Evolutionary conservation across 306 rosid species (phyloP), one percentile per base, ranked within the genome.

Genomic region (Prunus mume): DNA sequence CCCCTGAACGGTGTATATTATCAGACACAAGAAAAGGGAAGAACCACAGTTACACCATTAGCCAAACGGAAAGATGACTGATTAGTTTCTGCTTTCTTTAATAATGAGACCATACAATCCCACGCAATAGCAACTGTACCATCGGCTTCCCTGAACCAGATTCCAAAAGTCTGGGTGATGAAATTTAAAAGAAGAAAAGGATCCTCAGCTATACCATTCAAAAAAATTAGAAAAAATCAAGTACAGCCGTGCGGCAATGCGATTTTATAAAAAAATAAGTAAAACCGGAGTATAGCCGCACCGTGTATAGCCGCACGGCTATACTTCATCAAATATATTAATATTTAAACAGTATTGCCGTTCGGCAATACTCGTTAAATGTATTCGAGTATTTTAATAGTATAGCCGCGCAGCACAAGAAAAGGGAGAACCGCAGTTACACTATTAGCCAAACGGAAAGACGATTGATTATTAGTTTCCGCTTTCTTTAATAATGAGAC

Each of bases 81-180:
- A 85, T 80, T 96, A 60, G 85, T 86, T 84, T 96, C 99, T 22
- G 94, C 76, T 91, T 93, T 96, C 90, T 96, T 96, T 75, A 96
- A 83, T 61, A 96, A 78, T 73, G 97, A 89, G 69, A 90, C 91
- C 93, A 96, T 73, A 86, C 99, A 96, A 76, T 96, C 98, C 99
- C 98, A 96, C 55, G 97, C 99, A 87, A 96, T 81, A 81, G 86
- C 78, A 83, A 87, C 80, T 64, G 98, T 96, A 78, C 68, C 85
- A 76, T 88, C 98, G 65, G 87, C 90, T 86, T 91, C 80, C 91
- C 98, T 45, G 96, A 86, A 86, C 96, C 89, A 80, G 96, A 83
- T 60, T 91, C 91, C 86, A 86, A 72, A 68, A 89, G 76, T 89
- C 74, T 96, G 43, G 98, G 92, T 43, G 99, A 88, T 76, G 99